Evolutionary conservation across 2,329 filamentous ascomycete species (phyloP).

Genomic region (Huntiella bhutanensis): DNA sequence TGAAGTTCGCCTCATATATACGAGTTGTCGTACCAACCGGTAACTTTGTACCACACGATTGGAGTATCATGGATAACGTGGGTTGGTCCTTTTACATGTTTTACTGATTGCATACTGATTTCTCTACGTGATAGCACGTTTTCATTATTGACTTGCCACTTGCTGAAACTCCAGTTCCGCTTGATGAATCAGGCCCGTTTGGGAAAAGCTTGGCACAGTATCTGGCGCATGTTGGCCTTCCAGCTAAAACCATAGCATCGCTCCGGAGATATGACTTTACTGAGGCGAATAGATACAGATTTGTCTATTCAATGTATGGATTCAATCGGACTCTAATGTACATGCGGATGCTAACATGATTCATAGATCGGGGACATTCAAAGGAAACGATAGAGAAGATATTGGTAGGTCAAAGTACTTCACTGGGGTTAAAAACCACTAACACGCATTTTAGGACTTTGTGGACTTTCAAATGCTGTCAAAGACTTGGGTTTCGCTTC

Average conservation of each 20-base stretch:
- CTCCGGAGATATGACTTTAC: conserved; percentile 67
- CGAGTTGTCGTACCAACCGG: conserved; percentile 73
- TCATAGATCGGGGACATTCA: conserved; percentile 16
- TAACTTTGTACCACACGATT: conserved; percentile 72
- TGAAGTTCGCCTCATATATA: conserved; percentile 58
- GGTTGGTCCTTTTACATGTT: conserved; percentile 13
- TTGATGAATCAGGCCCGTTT: conserved; percentile 30
- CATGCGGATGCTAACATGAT: too few species aligned
- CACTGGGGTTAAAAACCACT: neutral
- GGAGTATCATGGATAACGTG: conserved; percentile 80
- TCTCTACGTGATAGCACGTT: conserved; percentile 34
- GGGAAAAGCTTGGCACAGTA: conserved; percentile 53
- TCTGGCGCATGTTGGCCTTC: conserved; percentile 44
- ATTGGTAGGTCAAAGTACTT: conserved; percentile 24
- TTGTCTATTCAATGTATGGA: conserved; percentile 67
- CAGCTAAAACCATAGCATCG: conserved; percentile 45
- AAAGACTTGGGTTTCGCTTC: conserved; percentile 41
- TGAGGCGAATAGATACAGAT: conserved; percentile 50
- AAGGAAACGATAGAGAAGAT: conserved; percentile 30
- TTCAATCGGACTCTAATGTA: conserved; percentile 5
- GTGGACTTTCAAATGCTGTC: conserved; percentile 52
- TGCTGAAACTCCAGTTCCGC: conserved; percentile 11
- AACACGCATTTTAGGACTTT: conserved; percentile 36
- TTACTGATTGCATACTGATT: conserved; percentile 1
- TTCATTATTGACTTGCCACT: conserved; percentile 85